Base-by-base conservation (phyloP, 2,329 filamentous ascomycete genomes). In the Alternaria brassicicola region DNA sequence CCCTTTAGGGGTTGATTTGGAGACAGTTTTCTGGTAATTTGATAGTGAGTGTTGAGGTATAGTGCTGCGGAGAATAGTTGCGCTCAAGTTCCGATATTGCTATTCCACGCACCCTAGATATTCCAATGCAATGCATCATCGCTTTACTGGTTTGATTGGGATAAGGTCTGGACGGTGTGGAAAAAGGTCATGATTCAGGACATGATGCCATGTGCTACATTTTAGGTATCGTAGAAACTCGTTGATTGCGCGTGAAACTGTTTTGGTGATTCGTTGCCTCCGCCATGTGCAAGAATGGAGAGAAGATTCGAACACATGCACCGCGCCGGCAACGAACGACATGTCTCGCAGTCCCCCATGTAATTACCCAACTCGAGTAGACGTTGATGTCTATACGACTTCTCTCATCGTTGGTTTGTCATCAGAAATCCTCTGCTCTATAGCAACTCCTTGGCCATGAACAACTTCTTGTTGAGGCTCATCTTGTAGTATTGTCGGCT, bases 1-100 rank as follows among this genome's bases (percentile, higher is more conserved):
- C 10, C 52, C 50, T n/a, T 64, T 52, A 6, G 64, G 62, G 36
- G n/a, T 36, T 28, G 21, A 45, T 13, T 10, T 51, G 12, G n/a
- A 21, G 42, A 31, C 17, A 7, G 6, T 9, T 31, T 30, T 46
- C 12, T 15, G 2, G 42, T n/a, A 21, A 30, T 21, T 31, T 31
- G 42, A 46, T 46, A 30, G 26, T 46, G 26, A 4, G 17, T 30
- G 17, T 21, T 31, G 26, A 25, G 42, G n/a, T 19, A 36, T 13
- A 28, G 28, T 41, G 38, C 19, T 41, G 38, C 42, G 26, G 26
- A 13, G 42, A 30, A 46, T 2, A 21, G n/a, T 21, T 19, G 26
- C n/a, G 12, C 13, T 8, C 42, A 10, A 15, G 26, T 46, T 46
- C 42, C 42, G 42, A 46, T 30, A 12, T 46, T 26, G 42, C 42